Conservation (phyloP, 108 stramenopile species). For the Parietichytrium sp. region DNA sequence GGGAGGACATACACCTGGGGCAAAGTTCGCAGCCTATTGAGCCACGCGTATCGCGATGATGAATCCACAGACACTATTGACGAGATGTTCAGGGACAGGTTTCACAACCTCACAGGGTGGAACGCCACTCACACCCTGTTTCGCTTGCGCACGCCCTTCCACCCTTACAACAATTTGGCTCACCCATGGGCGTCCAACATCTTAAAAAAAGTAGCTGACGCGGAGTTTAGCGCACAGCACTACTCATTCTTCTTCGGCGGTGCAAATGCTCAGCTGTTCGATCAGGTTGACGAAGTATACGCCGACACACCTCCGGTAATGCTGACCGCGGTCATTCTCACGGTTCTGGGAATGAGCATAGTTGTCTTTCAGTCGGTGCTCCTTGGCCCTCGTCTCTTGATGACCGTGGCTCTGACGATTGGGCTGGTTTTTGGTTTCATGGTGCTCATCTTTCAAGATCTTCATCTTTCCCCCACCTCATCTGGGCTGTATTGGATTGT, state of each 20-base stretch:
- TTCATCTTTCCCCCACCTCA: background rate
- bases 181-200: background rate
- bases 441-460: slow-evolving; percentile 8
- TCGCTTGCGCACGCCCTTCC: slow-evolving; percentile 20
- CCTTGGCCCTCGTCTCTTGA: slow-evolving; percentile 5
- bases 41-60: background rate
- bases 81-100: background rate
- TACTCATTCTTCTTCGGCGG: slow-evolving; percentile 23
- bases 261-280: background rate
- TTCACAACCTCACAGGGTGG: background rate
- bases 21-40: background rate
- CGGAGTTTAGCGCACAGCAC: background rate
- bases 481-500: slow-evolving; percentile 31
- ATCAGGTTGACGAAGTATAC: slow-evolving; percentile 31
- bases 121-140: slow-evolving; percentile 11
- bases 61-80: background rate
- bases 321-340: slow-evolving; percentile 34
- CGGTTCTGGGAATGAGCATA: slow-evolving; percentile 11
- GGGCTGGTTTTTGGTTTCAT: slow-evolving; percentile 26
- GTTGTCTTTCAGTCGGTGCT: slow-evolving; percentile 11
- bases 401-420: slow-evolving; percentile 13
- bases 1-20: background rate
- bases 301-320: slow-evolving; percentile 20
- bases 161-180: slow-evolving; percentile 15
- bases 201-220: background rate